Base-by-base conservation (phyloP, 495 filamentous ascomycete genomes). In the Apiosordaria backusii region DNA sequence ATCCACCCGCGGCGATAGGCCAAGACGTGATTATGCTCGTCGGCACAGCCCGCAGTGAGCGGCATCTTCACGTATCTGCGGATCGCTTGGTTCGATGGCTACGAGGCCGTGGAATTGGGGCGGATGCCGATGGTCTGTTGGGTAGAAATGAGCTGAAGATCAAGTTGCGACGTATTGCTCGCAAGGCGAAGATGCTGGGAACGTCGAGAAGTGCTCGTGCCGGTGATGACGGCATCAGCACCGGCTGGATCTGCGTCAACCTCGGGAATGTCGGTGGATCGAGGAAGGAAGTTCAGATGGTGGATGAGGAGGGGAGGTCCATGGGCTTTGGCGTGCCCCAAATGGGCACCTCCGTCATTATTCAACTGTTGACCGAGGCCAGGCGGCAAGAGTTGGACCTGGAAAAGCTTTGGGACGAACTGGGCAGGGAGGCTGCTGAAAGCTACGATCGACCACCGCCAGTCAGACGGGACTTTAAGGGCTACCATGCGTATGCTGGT, bases 191-290 rank as follows among this genome's bases (percentile, higher is more conserved):
- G 75, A 77, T 97, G 61, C 74, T 95, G 29, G 89, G 88, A 18
- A 85, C 75, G 77, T 82, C 77, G 18, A 70, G 77, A 50, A 70
- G 73, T 27, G 59, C 65, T 53, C 87, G 79, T 45, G 81, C 84
- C 53, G 70, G 74, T 0, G 87, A 96, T 70, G 92, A 97, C 70
- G 93, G 92, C 1, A 90, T 96, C 50, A 86, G 86, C 26, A 96
- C 93, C 18, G 93, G 92, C 1, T 99, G 95, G 95, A 90, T 99
- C 9, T 99, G 96, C 77, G 90, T 98, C 53, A 93, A 96, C 76
- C 81, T 92, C 2, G 92, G 93, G 1, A 82, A 83, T 18, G 84
- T 96, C 15, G 84, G 89, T 64, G 79, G 74, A 23, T 71, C 80
- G 6, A 77, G 75, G 6, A 67, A 72, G n/a, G 79, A 85, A 62